phyloP scores from a whole-genome alignment of 257 asterid genomes.

The Solanum bukasovii region DNA sequence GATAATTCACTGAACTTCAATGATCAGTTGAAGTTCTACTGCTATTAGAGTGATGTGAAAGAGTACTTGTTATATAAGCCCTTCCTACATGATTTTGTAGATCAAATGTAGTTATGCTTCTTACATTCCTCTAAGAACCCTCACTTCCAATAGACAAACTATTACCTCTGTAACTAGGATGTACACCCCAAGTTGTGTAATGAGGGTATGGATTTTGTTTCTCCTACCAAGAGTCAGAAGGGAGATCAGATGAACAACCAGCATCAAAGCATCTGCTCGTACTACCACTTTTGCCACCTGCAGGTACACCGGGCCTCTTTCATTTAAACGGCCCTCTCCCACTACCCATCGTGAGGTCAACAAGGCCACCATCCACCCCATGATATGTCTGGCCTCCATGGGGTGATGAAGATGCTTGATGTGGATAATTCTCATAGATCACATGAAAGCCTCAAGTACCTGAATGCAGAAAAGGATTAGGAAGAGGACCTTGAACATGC shows the following conservation, averaged over 20 bases:
- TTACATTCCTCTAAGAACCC: constrained; percentile 47
- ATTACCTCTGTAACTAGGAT: constrained; percentile 38
- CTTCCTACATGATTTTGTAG: constrained; percentile 28
- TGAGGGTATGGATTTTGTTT: constrained; percentile 42
- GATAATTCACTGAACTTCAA: constrained; percentile 23
- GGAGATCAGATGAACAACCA: constrained; percentile 61
- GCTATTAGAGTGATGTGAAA: constrained; percentile 19
- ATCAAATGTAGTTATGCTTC: constrained; percentile 46
- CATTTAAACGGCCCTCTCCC: constrained; percentile 57
- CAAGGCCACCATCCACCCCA: constrained; percentile 35
- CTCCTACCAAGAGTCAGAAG: constrained; percentile 40
- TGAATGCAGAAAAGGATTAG: constrained; percentile 35
- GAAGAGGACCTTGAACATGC: constrained; percentile 32
- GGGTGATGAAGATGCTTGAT: constrained; percentile 46
- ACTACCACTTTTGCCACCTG: constrained; percentile 45
- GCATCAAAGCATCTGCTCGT: constrained; percentile 50
- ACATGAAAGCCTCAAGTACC: constrained; percentile 27
- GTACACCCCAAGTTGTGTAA: constrained; percentile 34
- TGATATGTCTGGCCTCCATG: constrained; percentile 35
- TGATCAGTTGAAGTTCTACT: constrained; percentile 19
- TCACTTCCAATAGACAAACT: constrained; percentile 41
- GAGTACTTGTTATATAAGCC: constrained; percentile 27
- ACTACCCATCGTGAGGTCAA: constrained; percentile 32
- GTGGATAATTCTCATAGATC: constrained; percentile 36
- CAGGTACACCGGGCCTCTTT: constrained; percentile 49